phyloP scores from a whole-genome alignment of 2,329 filamentous ascomycete species.

The Hypoxylon sp. region DNA sequence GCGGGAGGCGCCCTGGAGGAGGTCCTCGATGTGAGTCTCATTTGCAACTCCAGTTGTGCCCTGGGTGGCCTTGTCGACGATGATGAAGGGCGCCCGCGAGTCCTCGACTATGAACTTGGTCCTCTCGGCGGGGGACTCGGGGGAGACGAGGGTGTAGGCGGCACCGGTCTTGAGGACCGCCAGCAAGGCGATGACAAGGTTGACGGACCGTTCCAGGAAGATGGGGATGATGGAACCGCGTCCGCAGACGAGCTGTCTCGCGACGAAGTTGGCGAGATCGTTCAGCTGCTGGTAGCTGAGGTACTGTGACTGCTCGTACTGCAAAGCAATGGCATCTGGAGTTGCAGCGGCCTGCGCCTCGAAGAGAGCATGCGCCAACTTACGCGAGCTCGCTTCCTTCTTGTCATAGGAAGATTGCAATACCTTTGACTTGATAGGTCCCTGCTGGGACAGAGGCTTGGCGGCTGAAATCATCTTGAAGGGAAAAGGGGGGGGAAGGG shows the following conservation, averaged over 20 bases:
- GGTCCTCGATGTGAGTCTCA: constrained; percentile 14
- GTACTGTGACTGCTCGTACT: not conserved
- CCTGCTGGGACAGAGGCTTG: not conserved
- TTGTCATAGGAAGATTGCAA: not conserved
- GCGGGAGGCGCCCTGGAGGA: not conserved
- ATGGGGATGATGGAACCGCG: constrained; percentile 17
- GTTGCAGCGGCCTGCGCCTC: constrained; percentile 2
- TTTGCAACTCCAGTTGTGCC: constrained; percentile 4
- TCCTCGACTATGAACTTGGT: constrained; percentile 14
- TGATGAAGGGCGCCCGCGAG: constrained; percentile 8
- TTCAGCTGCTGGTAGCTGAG: constrained; percentile 7
- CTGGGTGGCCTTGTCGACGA: constrained; percentile 13
- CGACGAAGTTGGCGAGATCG: constrained; percentile 9
- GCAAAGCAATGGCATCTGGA: not conserved
- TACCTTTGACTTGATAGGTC: not conserved
- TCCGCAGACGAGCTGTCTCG: constrained; percentile 9
- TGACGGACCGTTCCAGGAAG: constrained; percentile 12
- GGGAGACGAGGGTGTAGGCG: constrained; percentile 8
- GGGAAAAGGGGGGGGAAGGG: too few relatives aligned
- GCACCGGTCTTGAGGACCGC: constrained; percentile 17
- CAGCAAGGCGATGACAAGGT: constrained; percentile 9
- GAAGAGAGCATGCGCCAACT: not conserved
- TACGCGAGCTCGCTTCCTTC: not conserved
- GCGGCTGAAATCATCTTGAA: not conserved
- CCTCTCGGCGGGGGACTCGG: constrained; percentile 10